These are phyloP conservation scores for Marchantia paleacea DNA, from an alignment of 225 moss, liverwort and hornwort species.

Conservation along the genomic window DNA sequence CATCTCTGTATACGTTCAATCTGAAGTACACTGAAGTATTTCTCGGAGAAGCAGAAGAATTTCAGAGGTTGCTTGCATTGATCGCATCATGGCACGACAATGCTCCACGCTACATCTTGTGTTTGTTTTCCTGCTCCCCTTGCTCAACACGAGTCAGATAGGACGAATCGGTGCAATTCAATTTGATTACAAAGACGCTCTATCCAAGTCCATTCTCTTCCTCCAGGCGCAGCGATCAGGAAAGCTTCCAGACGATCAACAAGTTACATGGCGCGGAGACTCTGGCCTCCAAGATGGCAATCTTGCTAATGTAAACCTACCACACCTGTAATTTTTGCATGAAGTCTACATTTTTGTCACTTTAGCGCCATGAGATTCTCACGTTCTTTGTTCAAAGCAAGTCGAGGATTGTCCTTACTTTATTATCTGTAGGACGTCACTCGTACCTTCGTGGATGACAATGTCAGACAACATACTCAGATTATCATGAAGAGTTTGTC, in stretches of 20 bases:
- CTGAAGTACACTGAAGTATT: not conserved
- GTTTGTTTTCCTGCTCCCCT: not conserved
- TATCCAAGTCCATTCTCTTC: slow-evolving; percentile 44
- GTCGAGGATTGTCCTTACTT: not conserved
- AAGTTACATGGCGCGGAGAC: slow-evolving; percentile 47
- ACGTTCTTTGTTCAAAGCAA: not conserved
- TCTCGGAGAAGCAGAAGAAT: not conserved
- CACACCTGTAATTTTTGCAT: not conserved
- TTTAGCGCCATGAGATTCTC: not conserved
- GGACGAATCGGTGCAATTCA: not conserved
- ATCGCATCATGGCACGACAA: not conserved
- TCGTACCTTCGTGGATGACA: not conserved
- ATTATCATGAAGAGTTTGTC: not conserved
- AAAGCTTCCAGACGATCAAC: slow-evolving; percentile 41
- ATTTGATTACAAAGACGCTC: slow-evolving; percentile 44
- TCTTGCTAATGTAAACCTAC: slow-evolving; percentile 25
- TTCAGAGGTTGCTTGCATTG: not conserved
- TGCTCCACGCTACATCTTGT: not conserved
- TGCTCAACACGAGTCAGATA: not conserved
- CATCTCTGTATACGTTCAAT: not conserved
- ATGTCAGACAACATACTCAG: not conserved
- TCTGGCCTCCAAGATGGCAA: slow-evolving; percentile 39
- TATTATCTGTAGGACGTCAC: not conserved
- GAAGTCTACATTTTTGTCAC: not conserved
- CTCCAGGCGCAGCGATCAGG: slow-evolving; percentile 47